Evolutionary conservation across 371 early-diverging fungal genomes (phyloP), one percentile per base, ranked within the genome.

Genomic region (Aphelidium insulamus): DNA sequence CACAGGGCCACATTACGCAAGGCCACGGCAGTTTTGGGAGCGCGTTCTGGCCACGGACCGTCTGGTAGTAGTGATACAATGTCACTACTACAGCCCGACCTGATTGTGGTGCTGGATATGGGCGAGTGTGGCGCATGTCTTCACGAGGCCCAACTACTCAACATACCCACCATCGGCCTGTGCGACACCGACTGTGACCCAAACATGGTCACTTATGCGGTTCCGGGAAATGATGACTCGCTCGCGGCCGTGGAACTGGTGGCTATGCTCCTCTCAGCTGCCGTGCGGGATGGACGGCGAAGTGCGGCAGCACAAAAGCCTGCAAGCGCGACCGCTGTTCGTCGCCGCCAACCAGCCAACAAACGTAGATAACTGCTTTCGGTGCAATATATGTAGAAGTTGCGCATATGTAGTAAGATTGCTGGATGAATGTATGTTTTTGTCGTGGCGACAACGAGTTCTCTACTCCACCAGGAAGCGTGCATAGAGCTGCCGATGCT

Each of bases 161-260:
- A 75, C 39, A 71, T 92, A 25, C 94, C 95, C 19, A 77, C 87
- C 14, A 72, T 94, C 31, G 86, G 78, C 28, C 59, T 94, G 34
- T 69, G 77, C 27, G 95, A 94, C 47, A 84, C 90, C 25, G 83
- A 94, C 55, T 75, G 70, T 41, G 79, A 91, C 49, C 91, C 95
- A 28, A 59, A 67, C 11, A 44, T 43, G 11, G 85, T 91, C 23
- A 75, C 84, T 5, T 94, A 88, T 52, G 83, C 90, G n/a, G 83
- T 94, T 26, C 90, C 95, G 1, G 92, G 75, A 27, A 92, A 94
- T 52, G 95, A 94, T 44, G 94, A 94, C 49, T 66, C 77, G 0
- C 48, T 78, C 20, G 54, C 69, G 10, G 74, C 74, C 30, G 68
- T 92, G 11, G 72, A 75, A 34, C 50, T 88, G 20, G 55, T 92